A percentile compares a stretch with the other conserved stretches of the same genome.
Evolutionary conservation across 177 flowering plant species (phyloP).

Genomic region (Vitis hybrid): DNA sequence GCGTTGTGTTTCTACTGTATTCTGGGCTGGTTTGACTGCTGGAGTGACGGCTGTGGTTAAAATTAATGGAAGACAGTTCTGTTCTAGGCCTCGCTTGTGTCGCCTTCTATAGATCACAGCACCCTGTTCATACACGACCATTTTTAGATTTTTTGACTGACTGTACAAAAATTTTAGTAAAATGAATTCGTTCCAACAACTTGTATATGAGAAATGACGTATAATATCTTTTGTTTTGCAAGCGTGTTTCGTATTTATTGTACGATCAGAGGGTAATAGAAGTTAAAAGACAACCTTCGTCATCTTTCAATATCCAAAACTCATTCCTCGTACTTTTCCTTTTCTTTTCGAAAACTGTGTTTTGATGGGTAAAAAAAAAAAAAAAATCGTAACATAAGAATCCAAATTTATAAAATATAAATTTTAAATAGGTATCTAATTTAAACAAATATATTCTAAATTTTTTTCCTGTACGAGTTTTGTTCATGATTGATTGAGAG

Average conservation of each 20-base stretch:
- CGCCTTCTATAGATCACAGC: constrained; percentile 42
- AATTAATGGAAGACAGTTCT: constrained; percentile 90
- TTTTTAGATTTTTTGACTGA: too few species aligned
- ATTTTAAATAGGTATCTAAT: too few species aligned
- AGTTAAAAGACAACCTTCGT: background rate
- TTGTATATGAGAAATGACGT: background rate
- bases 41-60: constrained; percentile 81
- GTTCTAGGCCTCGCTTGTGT: constrained; percentile 90
- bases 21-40: constrained; percentile 86
- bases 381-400: too few species aligned
- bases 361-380: too few species aligned
- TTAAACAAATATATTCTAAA: too few species aligned
- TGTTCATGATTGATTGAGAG: too few species aligned
- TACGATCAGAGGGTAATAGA: too few species aligned
- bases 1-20: constrained; percentile 51
- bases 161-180: background rate
- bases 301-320: background rate
- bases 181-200: background rate
- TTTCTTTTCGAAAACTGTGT: too few species aligned
- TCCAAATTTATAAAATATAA: too few species aligned
- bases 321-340: too few species aligned
- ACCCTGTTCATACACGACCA: background rate
- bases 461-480: too few species aligned
- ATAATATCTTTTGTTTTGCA: background rate
- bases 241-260: too few species aligned